Evolutionary conservation across 208 protist species (phyloP), one percentile per base, ranked within the genome.

Genomic region (Leishmania lainsoni): DNA sequence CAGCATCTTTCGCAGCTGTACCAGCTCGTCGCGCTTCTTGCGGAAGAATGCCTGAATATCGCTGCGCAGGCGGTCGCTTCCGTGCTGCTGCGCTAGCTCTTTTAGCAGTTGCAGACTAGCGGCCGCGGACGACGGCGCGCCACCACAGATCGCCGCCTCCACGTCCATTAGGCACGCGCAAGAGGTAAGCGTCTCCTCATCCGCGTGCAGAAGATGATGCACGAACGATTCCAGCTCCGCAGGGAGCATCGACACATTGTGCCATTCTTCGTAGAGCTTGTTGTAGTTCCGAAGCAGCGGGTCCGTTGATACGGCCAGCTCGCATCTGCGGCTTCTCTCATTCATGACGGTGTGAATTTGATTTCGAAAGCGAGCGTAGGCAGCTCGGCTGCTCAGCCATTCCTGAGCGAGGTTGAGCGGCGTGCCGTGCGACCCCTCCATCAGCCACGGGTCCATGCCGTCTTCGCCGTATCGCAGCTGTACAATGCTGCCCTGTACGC

Each of bases 391-490:
- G 58, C 87, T 86, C 52, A 96, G 85, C 93, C 95, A 97, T 83
- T 97, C 93, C 82, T 94, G 92, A 14, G 94, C 87, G 54, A 98
- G 79, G 81, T 98, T 97, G 35, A 98, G 82, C 66, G 93, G 91
- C 1, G 89, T 88, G 17, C 91, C 92, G 71, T 86, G 80, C n/a
- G 75, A n/a, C n/a, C 95, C 95, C 75, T 99, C 99, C 95, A 99
- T 99, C 56, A 92, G 78, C 74, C 95, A 92, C 39, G 99, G 99
- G 89, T 99, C 99, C 32, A 99, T 88, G 8, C 95, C 97, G 89
- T 99, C 99, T 86, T 99, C 99, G 78, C 99, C 99, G 94, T 99
- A 99, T 39, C 83, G 90, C 32, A 99, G 93, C 88, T 99, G 99
- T 42, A 99, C 92, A n/a, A 99, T 87, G 73, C 85, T 83, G 49